Conservation (phyloP, 1,139 yeast species). For the Sporopachydermia cereana region DNA sequence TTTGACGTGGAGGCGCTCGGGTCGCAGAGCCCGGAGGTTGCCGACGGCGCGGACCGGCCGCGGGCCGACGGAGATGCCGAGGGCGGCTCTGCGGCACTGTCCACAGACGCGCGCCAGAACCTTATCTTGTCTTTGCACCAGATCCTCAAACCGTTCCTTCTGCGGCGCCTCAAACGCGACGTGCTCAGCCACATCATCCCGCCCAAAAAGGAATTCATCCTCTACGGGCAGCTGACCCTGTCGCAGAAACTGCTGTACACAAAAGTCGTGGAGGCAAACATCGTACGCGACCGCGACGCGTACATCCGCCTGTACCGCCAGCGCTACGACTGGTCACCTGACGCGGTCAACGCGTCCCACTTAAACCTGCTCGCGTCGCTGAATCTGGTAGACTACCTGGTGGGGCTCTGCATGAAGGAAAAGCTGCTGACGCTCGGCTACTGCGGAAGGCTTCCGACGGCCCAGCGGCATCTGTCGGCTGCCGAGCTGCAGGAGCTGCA, state of each 20-base stretch:
- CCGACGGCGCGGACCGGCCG: no score
- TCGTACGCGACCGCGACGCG: conserved; percentile 1
- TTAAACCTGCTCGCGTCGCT: conserved; percentile 1
- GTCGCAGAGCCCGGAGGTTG: conserved; percentile 28
- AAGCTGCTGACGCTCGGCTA: conserved; percentile 1
- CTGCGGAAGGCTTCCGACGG: conserved; percentile 1
- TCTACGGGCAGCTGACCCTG: conserved; percentile 57
- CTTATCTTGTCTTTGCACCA: conserved; percentile 72
- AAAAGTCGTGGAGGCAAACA: conserved; percentile 13
- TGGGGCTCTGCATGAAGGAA: background rate
- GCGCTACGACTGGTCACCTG: conserved; percentile 1
- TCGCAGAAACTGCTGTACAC: conserved; percentile 55
- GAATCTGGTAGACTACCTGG: conserved; percentile 4
- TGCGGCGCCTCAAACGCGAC: conserved; percentile 67
- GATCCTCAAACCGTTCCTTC: conserved; percentile 74
- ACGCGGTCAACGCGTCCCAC: background rate
- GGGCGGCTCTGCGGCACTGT: conserved; percentile 30
- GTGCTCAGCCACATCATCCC: conserved; percentile 59
- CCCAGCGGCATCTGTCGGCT: background rate
- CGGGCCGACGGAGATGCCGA: conserved; percentile 9
- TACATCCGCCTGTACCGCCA: background rate
- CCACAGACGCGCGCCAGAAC: conserved; percentile 46
- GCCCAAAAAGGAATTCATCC: conserved; percentile 77
- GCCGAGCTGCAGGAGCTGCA: conserved; percentile 6
- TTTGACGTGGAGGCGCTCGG: conserved; percentile 39